Base-by-base conservation (phyloP, 2,329 filamentous ascomycete species). In the Aspergillus vadensis region DNA sequence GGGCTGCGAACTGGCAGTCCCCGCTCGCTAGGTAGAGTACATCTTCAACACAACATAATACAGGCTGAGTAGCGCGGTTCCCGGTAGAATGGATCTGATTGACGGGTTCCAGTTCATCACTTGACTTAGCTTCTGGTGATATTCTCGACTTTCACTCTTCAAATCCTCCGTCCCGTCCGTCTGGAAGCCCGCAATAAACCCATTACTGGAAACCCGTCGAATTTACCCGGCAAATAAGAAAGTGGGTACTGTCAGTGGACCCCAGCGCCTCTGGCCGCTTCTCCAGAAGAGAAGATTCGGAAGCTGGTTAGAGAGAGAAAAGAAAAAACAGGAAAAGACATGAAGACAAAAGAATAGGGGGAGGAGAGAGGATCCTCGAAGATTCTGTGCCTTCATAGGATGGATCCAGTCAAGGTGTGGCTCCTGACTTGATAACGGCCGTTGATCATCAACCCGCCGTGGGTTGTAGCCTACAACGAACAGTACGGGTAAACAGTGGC, bases 381-480 rank as follows among this genome's bases (percentile, higher is more conserved):
- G n/a, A 21, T 47, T 47, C 14, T 19, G 32, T 14, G n/a, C 53
- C 12, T 25, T 17, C n/a, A 9, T 21, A 55, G 15, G 8, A 41
- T 30, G 21, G 21, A 55, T 44, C 21, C 21, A 55, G 38, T 30
- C n/a, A n/a, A 7, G 12, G 5, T 36, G 39, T 44, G 27, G 39
- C 38, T 30, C 53, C 43, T 55, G 53, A 55, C 39, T 44, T 55
- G 38, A 59, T 53, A 62, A 62, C 60, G 57, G 53, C 59, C 49
- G 52, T 25, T 51, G 57, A 62, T 62, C 60, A 62, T 62, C 60
- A 55, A 39, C 60, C 57, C 48, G 48, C 50, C 48, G 25, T 47
- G 53, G 39, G 23, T 55, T 30, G 51, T 21, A 52, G n/a, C 17
- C n/a, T n/a, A 44, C 41, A 44, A 21, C 41, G 9, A 19, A 21